Conservation (phyloP, 805 yeast species). For the Wickerhamomyces sydowiorum region DNA sequence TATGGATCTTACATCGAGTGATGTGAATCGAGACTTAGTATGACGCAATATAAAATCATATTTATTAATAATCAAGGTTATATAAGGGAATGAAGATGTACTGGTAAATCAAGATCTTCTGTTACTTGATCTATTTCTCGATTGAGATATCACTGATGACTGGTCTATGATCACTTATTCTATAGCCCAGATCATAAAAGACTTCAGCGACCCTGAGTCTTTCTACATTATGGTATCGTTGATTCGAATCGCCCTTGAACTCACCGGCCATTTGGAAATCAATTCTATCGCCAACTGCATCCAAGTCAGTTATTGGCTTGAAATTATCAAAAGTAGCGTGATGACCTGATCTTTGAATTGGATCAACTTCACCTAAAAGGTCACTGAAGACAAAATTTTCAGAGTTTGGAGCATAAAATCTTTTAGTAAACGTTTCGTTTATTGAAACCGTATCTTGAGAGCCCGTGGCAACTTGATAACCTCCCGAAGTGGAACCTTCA, state of each 20-base stretch:
- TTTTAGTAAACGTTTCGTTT: slow-evolving; percentile 17
- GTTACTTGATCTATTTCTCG: neutral
- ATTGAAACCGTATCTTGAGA: slow-evolving; percentile 6
- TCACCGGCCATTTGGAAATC: slow-evolving; percentile 33
- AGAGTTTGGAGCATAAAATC: slow-evolving; percentile 11
- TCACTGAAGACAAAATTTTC: slow-evolving; percentile 24
- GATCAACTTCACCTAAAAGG: slow-evolving; percentile 18
- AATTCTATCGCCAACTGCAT: slow-evolving; percentile 26
- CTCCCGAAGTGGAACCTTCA: slow-evolving; percentile 20
- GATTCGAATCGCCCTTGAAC: slow-evolving; percentile 4
- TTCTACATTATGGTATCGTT: slow-evolving; percentile 18
- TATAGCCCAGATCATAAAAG: slow-evolving; percentile 22
- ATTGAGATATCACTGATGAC: slow-evolving; percentile 16
- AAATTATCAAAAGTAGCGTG: slow-evolving; percentile 38
- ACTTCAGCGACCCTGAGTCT: slow-evolving; percentile 30
- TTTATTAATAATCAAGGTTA: no score
- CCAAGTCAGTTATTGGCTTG: slow-evolving; percentile 15
- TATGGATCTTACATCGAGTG: no score
- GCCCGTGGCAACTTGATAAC: slow-evolving; percentile 26
- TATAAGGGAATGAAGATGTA: no score
- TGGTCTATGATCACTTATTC: slow-evolving; percentile 42
- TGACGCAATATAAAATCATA: no score
- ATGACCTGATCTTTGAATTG: slow-evolving; percentile 26
- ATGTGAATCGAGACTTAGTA: no score
- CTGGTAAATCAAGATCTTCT: no score